These are phyloP conservation scores for Hygrophila difformis DNA, from an alignment of 257 asterid genomes.

Conservation along the genomic window DNA sequence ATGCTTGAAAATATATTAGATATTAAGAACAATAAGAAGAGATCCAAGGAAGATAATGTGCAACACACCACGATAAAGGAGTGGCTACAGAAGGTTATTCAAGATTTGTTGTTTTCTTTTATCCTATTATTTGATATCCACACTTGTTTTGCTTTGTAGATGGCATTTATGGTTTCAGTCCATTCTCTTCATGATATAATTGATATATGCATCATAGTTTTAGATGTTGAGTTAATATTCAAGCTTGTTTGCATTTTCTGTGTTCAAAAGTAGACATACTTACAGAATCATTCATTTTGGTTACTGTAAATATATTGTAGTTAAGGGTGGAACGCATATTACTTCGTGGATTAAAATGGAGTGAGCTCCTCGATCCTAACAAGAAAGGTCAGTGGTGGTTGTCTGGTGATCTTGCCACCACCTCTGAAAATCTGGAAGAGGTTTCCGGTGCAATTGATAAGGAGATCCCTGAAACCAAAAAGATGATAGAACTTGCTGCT, in stretches of 20 bases:
- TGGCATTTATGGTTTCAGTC: too few species aligned
- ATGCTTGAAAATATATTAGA: slow-evolving; percentile 88
- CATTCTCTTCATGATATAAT: too few species aligned
- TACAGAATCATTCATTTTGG: too few species aligned
- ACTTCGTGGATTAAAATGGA: slow-evolving; percentile 76
- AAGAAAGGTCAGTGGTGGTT: slow-evolving; percentile 99
- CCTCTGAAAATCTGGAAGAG: slow-evolving; percentile 43
- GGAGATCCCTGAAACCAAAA: slow-evolving; percentile 71
- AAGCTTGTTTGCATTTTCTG: too few species aligned
- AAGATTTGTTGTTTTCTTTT: slow-evolving; percentile 4
- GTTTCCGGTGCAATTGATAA: slow-evolving; percentile 66
- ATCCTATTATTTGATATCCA: too few species aligned
- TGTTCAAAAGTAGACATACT: too few species aligned
- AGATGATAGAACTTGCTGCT: slow-evolving; percentile 81
- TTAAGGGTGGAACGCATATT: slow-evolving; percentile 61
- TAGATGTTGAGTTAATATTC: too few species aligned
- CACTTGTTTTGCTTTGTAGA: too few species aligned
- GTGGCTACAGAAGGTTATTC: slow-evolving; percentile 81
- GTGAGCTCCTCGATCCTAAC: slow-evolving; percentile 75
- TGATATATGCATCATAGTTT: too few species aligned
- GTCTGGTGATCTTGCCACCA: slow-evolving; percentile 52
- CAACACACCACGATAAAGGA: slow-evolving; percentile 75
- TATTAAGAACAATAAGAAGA: slow-evolving; percentile 84
- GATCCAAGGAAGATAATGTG: slow-evolving; percentile 52
- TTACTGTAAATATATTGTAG: slow-evolving; percentile 58